Evolutionary conservation across 2,329 filamentous ascomycete species (phyloP).

Genomic region (Aureobasidium zeae): DNA sequence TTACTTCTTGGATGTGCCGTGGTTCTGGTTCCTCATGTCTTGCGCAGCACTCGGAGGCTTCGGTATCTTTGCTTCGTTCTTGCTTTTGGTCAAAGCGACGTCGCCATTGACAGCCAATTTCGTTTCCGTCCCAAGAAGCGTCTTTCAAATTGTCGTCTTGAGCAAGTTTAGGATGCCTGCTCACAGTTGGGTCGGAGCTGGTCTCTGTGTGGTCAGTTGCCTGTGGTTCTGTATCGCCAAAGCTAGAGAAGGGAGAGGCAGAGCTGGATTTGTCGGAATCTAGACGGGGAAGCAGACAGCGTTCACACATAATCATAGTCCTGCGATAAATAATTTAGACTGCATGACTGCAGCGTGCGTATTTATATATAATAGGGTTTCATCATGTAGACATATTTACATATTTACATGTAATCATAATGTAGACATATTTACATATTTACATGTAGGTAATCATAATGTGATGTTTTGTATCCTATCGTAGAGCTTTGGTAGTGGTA

Average conservation of each 20-base stretch:
- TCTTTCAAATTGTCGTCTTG: conserved; percentile 41
- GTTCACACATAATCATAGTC: too few species aligned
- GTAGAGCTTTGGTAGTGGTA: too few species aligned
- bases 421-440: too few species aligned
- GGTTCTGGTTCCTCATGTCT: conserved; percentile 46
- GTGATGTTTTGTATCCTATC: too few species aligned
- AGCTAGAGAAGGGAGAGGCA: conserved; percentile 30
- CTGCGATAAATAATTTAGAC: too few species aligned
- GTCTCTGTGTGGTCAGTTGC: conserved; percentile 42
- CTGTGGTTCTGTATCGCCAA: conserved; percentile 41
- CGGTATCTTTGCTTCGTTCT: conserved; percentile 40
- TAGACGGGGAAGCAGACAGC: not conserved
- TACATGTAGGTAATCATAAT: too few species aligned
- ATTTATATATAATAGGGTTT: too few species aligned
- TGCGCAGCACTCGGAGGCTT: conserved; percentile 41
- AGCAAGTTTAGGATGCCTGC: conserved; percentile 40
- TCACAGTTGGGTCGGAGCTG: conserved; percentile 44
- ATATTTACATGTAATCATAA: too few species aligned
- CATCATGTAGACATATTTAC: too few species aligned
- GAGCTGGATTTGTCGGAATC: not conserved
- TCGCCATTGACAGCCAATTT: conserved; percentile 43
- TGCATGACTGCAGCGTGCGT: too few species aligned
- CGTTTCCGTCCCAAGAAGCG: conserved; percentile 40
- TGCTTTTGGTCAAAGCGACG: conserved; percentile 42
- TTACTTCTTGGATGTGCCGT: conserved; percentile 47